phyloP scores from a whole-genome alignment of 192 early-diverging fungal species.

The Umbelopsis vinacea region DNA sequence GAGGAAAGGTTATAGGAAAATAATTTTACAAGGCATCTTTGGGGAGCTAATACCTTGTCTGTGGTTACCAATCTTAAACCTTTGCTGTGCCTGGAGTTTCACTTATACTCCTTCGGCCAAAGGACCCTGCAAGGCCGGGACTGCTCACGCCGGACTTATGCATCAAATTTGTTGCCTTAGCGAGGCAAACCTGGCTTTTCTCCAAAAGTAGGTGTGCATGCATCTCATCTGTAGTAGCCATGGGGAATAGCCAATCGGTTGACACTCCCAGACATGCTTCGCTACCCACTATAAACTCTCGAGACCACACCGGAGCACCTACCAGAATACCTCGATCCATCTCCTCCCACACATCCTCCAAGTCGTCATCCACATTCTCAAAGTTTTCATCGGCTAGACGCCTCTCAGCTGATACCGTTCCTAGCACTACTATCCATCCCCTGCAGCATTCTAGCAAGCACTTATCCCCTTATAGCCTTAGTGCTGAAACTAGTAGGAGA shows the following conservation, averaged over 20 bases:
- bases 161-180: no score
- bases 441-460: not conserved
- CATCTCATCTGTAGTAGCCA: not conserved
- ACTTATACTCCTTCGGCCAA: no score
- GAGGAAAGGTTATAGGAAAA: no score
- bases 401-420: not conserved
- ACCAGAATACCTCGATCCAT: not conserved
- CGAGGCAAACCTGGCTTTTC: no score
- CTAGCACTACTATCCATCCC: not conserved
- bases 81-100: no score
- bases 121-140: no score
- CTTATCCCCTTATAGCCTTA: not conserved
- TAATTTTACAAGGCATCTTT: no score
- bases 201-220: not conserved
- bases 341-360: not conserved
- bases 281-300: not conserved
- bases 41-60: no score
- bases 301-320: not conserved
- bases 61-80: no score
- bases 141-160: no score
- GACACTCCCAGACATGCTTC: conserved; percentile 14
- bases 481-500: not conserved
- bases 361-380: not conserved
- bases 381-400: not conserved
- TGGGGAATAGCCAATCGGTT: conserved; percentile 10